Evolutionary conservation across 75 land plant species (phyloP).

Genomic region (Sequoiadendron giganteum): DNA sequence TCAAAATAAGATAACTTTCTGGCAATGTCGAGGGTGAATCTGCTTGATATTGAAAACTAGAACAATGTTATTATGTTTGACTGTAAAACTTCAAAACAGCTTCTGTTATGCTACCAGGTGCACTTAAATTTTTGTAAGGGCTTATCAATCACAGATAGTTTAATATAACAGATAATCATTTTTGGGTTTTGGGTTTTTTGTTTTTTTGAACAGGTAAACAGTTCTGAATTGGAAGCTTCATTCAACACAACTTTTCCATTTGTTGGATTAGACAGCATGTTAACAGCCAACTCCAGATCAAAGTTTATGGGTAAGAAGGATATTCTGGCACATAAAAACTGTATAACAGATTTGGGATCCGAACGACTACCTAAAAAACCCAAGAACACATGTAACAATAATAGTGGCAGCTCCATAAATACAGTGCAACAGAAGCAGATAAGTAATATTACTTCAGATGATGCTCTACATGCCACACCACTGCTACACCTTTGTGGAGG

Average conservation of each 20-base stretch:
- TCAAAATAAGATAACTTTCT: too few species aligned
- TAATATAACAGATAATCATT: too few species aligned
- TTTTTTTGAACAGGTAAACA: neutral
- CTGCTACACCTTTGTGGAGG: conserved; percentile 85
- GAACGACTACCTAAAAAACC: neutral
- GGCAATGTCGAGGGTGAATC: too few species aligned
- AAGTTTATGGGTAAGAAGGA: neutral
- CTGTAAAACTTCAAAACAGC: too few species aligned
- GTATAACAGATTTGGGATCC: neutral
- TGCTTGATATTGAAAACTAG: too few species aligned
- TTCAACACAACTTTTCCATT: neutral
- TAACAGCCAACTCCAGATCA: neutral
- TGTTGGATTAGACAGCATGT: neutral
- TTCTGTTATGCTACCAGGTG: too few species aligned
- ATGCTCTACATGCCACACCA: conserved; percentile 79
- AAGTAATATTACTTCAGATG: neutral
- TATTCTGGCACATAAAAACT: neutral
- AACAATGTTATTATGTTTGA: too few species aligned
- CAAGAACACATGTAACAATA: neutral
- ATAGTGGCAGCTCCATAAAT: neutral
- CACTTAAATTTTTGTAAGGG: too few species aligned
- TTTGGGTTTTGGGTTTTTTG: neutral
- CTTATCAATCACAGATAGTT: too few species aligned
- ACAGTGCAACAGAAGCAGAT: neutral
- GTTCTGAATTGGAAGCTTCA: neutral